Evolutionary conservation across 2,329 filamentous ascomycete genomes (phyloP).

Genomic region (Xylariaceae sp.): DNA sequence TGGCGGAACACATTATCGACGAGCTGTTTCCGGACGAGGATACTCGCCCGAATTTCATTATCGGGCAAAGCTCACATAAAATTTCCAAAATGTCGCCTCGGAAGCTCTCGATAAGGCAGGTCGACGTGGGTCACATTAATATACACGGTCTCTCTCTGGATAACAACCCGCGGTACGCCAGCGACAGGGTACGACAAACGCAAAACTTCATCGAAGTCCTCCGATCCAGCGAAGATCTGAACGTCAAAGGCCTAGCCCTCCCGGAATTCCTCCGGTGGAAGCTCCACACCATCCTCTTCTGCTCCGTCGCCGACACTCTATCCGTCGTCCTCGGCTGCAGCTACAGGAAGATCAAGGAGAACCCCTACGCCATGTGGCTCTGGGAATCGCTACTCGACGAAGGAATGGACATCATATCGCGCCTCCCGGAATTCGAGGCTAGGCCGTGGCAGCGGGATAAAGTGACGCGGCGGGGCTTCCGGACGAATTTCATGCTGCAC

Average conservation of each 20-base stretch:
- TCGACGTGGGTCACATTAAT: conserved; percentile 27
- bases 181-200: conserved; percentile 24
- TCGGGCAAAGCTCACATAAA: conserved; percentile 57
- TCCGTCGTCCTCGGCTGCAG: conserved; percentile 73
- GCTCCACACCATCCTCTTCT: conserved; percentile 73
- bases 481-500: conserved; percentile 56
- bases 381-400: conserved; percentile 72
- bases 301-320: conserved; percentile 74
- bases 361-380: conserved; percentile 59
- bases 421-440: conserved; percentile 68
- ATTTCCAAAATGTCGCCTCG: conserved; percentile 13
- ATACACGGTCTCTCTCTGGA: conserved; percentile 13
- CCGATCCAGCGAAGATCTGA: conserved; percentile 57
- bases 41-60: conserved; percentile 69
- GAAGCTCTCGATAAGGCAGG: conserved; percentile 38
- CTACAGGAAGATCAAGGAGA: conserved; percentile 68
- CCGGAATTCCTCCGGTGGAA: conserved; percentile 67
- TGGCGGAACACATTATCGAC: conserved; percentile 72
- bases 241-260: conserved; percentile 54
- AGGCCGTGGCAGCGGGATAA: conserved; percentile 53
- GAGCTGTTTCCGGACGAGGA: conserved; percentile 64
- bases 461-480: conserved; percentile 57
- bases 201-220: conserved; percentile 62
- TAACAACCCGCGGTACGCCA: conserved; percentile 16
- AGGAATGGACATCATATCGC: conserved; percentile 65